Percentiles rank a stretch among this genome's conserved stretches.
Evolutionary conservation across 2,329 filamentous ascomycete genomes (phyloP).

Genomic region (Madurella fahalii): DNA sequence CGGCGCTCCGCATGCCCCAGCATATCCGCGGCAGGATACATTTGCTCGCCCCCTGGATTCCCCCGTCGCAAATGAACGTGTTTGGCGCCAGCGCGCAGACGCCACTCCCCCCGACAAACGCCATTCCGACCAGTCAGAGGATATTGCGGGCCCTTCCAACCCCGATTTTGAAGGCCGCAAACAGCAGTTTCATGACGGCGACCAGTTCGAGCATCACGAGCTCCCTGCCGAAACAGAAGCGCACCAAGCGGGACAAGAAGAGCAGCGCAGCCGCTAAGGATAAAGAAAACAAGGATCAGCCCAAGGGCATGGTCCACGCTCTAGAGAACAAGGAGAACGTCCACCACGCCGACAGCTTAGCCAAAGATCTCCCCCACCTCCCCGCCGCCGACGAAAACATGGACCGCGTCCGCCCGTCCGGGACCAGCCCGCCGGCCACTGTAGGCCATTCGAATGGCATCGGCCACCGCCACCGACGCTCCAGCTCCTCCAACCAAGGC

Average conservation of each 20-base stretch:
- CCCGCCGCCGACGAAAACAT: slow-evolving; percentile 40
- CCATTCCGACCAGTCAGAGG: slow-evolving; percentile 85
- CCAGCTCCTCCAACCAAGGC: slow-evolving; percentile 21
- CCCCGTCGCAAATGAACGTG: slow-evolving; percentile 84
- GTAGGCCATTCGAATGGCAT: slow-evolving; percentile 7
- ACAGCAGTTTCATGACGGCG: slow-evolving; percentile 90
- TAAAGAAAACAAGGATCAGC: slow-evolving; percentile 39
- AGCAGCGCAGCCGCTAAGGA: slow-evolving; percentile 30
- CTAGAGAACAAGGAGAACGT: slow-evolving; percentile 50
- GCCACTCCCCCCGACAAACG: slow-evolving; percentile 68
- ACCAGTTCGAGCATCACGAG: slow-evolving; percentile 83
- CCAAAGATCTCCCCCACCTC: slow-evolving; percentile 23
- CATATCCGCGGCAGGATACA: slow-evolving; percentile 93
- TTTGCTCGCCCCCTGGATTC: slow-evolving; percentile 93
- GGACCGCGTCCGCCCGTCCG: slow-evolving; percentile 42
- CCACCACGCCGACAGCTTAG: slow-evolving; percentile 27
- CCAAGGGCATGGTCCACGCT: slow-evolving; percentile 25
- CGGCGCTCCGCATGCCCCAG: slow-evolving; percentile 90
- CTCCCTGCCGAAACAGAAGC: slow-evolving; percentile 67
- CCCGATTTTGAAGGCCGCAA: slow-evolving; percentile 87
- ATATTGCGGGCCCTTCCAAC: slow-evolving; percentile 87
- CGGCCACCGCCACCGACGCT: slow-evolving; percentile 25
- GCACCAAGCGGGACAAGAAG: slow-evolving; percentile 37
- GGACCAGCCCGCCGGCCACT: slow-evolving; percentile 18
- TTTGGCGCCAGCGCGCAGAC: slow-evolving; percentile 67